Evolutionary conservation across 2,329 filamentous ascomycete species (phyloP).

Genomic region (Nemania serpens): DNA sequence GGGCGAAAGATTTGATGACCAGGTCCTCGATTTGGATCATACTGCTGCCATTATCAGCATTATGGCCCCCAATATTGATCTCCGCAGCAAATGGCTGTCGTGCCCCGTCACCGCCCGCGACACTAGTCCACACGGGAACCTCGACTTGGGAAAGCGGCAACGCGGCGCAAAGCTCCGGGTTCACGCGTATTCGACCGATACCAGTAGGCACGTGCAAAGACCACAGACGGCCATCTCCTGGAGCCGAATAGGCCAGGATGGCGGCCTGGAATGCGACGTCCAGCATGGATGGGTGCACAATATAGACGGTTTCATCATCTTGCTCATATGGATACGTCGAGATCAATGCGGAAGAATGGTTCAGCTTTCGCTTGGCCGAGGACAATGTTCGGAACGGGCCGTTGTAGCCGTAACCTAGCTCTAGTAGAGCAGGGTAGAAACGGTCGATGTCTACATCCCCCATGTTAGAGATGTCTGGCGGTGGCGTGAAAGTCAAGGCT

Average conservation of each 20-base stretch:
- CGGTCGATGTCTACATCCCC: conserved; percentile 9
- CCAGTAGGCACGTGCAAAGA: conserved; percentile 27
- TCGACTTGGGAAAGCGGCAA: background rate
- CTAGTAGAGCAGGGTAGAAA: conserved; percentile 17
- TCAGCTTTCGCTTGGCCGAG: conserved; percentile 11
- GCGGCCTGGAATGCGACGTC: conserved; percentile 29
- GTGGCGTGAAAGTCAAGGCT: background rate
- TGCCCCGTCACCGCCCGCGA: too few species aligned
- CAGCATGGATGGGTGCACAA: conserved; percentile 22
- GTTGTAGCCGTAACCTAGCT: conserved; percentile 26
- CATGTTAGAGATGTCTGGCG: conserved; percentile 18
- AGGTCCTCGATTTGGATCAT: conserved; percentile 31
- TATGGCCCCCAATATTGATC: too few species aligned
- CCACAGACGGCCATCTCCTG: conserved; percentile 29
- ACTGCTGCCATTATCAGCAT: conserved; percentile 10
- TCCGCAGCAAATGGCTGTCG: too few species aligned
- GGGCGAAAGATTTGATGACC: conserved; percentile 18
- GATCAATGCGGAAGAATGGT: conserved; percentile 10
- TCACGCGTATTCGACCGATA: conserved; percentile 18
- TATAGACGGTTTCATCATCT: background rate
- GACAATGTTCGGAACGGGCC: conserved; percentile 19
- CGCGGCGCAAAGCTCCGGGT: conserved; percentile 7
- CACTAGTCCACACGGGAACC: background rate
- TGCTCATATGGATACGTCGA: too few species aligned
- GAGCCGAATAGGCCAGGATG: conserved; percentile 24